Conservation (phyloP, 2,329 filamentous ascomycete genomes). For the Penicillium sp. region DNA sequence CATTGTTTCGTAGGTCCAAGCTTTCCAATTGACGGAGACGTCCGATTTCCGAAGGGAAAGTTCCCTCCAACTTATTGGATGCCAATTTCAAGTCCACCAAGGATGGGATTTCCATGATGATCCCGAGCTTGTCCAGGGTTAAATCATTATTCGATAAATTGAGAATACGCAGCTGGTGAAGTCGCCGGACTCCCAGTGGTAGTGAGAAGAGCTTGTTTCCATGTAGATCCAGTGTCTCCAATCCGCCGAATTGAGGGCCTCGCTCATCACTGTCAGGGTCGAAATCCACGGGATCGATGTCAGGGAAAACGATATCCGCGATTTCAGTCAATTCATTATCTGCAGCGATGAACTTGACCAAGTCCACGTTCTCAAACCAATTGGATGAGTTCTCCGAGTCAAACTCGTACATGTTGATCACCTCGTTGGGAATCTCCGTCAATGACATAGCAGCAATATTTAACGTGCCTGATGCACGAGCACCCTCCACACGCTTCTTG, state of each 20-base stretch:
- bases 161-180: slow-evolving; percentile 76
- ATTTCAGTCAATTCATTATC: slow-evolving; percentile 85
- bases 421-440: slow-evolving; percentile 78
- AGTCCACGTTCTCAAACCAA: slow-evolving; percentile 91
- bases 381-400: slow-evolving; percentile 69
- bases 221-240: slow-evolving; percentile 84
- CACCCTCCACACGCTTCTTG: slow-evolving; percentile 72
- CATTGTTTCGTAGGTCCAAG: slow-evolving; percentile 82
- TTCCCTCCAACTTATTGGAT: slow-evolving; percentile 75
- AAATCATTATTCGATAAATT: slow-evolving; percentile 88
- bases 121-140: slow-evolving; percentile 71
- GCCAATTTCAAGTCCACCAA: slow-evolving; percentile 82
- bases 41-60: slow-evolving; percentile 68
- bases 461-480: slow-evolving; percentile 77
- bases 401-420: slow-evolving; percentile 88
- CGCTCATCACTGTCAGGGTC: slow-evolving; percentile 69
- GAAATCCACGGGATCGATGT: slow-evolving; percentile 62
- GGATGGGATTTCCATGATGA: slow-evolving; percentile 73
- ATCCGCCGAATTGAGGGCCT: slow-evolving; percentile 78
- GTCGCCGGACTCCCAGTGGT: slow-evolving; percentile 75
- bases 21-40: slow-evolving; percentile 74
- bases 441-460: slow-evolving; percentile 88
- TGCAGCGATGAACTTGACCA: slow-evolving; percentile 82
- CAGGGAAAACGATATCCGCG: slow-evolving; percentile 78
- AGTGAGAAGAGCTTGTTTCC: slow-evolving; percentile 77